Conservation (phyloP, 345 rosid species). For the Aquilaria sinensis region DNA sequence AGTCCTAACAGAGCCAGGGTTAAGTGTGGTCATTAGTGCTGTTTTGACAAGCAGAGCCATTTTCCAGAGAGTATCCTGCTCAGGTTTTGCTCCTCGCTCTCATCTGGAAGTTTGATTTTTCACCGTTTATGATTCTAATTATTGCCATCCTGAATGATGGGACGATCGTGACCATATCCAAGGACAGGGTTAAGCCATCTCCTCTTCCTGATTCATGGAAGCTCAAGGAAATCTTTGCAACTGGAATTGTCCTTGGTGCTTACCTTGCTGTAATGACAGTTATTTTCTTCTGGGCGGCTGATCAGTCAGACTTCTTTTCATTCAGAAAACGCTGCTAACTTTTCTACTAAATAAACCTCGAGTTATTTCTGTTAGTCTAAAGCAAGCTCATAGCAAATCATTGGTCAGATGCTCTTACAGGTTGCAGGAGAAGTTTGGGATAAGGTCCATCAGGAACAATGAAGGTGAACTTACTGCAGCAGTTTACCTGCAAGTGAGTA, state of each 20-base stretch:
- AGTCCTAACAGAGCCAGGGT: constrained; percentile 89
- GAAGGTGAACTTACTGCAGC: constrained; percentile 62
- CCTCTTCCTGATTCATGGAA: constrained; percentile 88
- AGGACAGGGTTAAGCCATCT: constrained; percentile 83
- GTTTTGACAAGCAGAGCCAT: constrained; percentile 92
- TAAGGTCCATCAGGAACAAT: constrained; percentile 46
- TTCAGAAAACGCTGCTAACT: constrained; percentile 28
- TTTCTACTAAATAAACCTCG: background rate
- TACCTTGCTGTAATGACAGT: constrained; percentile 88
- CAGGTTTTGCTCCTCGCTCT: constrained; percentile 88
- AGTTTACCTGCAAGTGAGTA: constrained; percentile 92
- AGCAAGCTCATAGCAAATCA: background rate
- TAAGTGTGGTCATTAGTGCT: constrained; percentile 92
- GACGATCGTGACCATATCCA: constrained; percentile 78
- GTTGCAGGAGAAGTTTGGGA: constrained; percentile 69
- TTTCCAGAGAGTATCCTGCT: constrained; percentile 87
- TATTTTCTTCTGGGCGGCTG: constrained; percentile 73
- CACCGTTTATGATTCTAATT: constrained; percentile 93
- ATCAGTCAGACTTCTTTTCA: constrained; percentile 64
- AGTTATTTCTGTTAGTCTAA: background rate
- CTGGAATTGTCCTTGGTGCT: constrained; percentile 75
- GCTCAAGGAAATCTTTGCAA: constrained; percentile 81
- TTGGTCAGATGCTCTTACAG: background rate
- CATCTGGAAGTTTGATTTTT: constrained; percentile 90
- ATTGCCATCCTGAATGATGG: constrained; percentile 90